Conservation (phyloP, 2,329 filamentous ascomycete genomes). For the Monilinia fructicola region DNA sequence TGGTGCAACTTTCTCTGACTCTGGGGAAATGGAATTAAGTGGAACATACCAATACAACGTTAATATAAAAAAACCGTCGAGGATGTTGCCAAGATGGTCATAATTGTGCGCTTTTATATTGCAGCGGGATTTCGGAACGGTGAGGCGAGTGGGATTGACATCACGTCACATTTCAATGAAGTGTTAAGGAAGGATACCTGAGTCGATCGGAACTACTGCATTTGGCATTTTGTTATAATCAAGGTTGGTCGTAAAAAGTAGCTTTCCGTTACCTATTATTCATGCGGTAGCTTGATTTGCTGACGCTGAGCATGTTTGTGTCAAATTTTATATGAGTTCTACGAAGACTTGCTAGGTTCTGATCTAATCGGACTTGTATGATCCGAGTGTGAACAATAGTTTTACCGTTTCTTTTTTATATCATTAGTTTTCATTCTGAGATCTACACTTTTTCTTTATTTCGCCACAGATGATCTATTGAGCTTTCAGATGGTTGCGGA, state of each 20-base stretch:
- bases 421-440: too few relatives aligned
- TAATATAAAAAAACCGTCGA: background rate
- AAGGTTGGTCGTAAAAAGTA: background rate
- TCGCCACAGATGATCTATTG: background rate
- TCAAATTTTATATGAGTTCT: background rate
- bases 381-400: too few relatives aligned
- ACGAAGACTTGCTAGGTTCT: background rate
- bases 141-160: background rate
- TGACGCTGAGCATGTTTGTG: background rate
- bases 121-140: conserved; percentile 13
- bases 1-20: background rate
- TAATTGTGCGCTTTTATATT: conserved; percentile 6
- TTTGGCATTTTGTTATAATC: background rate
- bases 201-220: background rate
- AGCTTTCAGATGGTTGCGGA: background rate
- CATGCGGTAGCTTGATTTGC: background rate
- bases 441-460: background rate
- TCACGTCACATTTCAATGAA: background rate
- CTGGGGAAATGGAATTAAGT: background rate
- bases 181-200: too few relatives aligned
- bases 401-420: too few relatives aligned
- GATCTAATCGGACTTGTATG: too few relatives aligned
- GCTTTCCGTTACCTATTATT: background rate
- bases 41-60: background rate
- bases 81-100: conserved; percentile 11